These are phyloP conservation scores for Stromatinia cepivora DNA, from an alignment of 2,329 filamentous ascomycete genomes.

Conservation along the genomic window DNA sequence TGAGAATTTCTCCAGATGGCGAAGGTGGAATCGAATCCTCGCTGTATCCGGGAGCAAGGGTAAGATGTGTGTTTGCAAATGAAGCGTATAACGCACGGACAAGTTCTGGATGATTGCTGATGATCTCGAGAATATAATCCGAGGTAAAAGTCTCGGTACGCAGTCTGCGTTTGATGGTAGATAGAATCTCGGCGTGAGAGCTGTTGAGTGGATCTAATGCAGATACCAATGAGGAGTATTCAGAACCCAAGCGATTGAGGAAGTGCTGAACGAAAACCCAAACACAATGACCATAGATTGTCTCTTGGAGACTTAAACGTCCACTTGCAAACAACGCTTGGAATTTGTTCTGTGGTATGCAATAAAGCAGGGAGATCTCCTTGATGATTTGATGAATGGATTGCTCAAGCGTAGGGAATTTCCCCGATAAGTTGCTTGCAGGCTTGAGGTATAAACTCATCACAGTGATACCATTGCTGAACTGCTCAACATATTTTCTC, in stretches of 20 bases:
- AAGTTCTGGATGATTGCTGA: conserved; percentile 83
- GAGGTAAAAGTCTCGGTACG: conserved; percentile 97
- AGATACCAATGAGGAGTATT: conserved; percentile 84
- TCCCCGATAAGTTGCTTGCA: conserved; percentile 56
- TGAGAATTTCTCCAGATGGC: conserved; percentile 66
- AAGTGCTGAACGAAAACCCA: conserved; percentile 99
- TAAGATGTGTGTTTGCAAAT: conserved; percentile 83
- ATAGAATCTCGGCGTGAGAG: conserved; percentile 76
- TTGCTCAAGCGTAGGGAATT: conserved; percentile 79
- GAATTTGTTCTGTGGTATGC: conserved; percentile 95
- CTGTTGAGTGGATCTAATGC: conserved; percentile 80
- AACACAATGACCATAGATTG: conserved; percentile 94
- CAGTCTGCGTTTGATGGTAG: conserved; percentile 92
- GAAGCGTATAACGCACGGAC: conserved; percentile 86
- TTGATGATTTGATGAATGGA: conserved; percentile 99
- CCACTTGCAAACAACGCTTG: conserved; percentile 85
- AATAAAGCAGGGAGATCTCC: conserved; percentile 95
- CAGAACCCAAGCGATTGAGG: conserved; percentile 84
- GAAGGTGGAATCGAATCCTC: conserved; percentile 56
- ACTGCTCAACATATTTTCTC: conserved; percentile 97
- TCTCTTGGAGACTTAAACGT: conserved; percentile 88
- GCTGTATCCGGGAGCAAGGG: conserved; percentile 52
- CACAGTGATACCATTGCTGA: conserved; percentile 96
- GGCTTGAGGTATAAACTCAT: conserved; percentile 94
- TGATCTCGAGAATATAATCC: conserved; percentile 97